These are phyloP conservation scores for Cytauxzoon felis DNA, from an alignment of 169 alveolate genomes.

Conservation along the genomic window DNA sequence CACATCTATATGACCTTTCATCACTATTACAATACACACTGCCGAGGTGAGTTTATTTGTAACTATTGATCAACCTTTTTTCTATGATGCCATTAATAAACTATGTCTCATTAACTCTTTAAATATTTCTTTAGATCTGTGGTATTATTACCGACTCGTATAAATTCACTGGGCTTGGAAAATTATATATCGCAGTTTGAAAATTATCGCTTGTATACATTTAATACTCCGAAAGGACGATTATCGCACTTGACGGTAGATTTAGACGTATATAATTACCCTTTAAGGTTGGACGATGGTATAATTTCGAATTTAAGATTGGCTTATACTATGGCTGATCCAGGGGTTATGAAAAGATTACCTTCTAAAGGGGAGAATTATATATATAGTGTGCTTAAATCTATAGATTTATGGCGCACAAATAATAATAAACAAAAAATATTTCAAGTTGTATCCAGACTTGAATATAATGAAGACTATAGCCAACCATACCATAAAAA, in stretches of 20 bases:
- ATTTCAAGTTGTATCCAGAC: slow-evolving; percentile 31
- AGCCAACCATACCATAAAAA: neutral
- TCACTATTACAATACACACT: slow-evolving; percentile 13
- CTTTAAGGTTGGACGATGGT: neutral
- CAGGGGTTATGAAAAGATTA: neutral
- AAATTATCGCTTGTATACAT: too few species aligned
- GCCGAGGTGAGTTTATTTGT: slow-evolving; percentile 19
- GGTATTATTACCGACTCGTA: too few species aligned
- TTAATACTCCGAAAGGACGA: too few species aligned
- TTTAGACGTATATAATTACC: slow-evolving; percentile 7
- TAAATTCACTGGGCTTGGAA: too few species aligned
- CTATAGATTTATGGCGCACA: slow-evolving; percentile 38
- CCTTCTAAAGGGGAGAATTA: neutral
- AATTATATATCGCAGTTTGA: too few species aligned
- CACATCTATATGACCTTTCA: slow-evolving; percentile 6
- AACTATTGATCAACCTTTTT: neutral
- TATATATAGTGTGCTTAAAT: slow-evolving; percentile 11
- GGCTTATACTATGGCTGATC: neutral
- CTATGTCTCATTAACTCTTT: too few species aligned
- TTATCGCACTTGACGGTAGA: too few species aligned
- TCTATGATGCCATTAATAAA: too few species aligned
- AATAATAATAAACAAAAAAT: slow-evolving; percentile 11
- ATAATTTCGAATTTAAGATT: neutral
- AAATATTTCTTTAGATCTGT: too few species aligned
- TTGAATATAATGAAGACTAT: neutral